phyloP scores from a whole-genome alignment of 768 basidiomycete genomes.

The Kwoniella dejecticola region DNA sequence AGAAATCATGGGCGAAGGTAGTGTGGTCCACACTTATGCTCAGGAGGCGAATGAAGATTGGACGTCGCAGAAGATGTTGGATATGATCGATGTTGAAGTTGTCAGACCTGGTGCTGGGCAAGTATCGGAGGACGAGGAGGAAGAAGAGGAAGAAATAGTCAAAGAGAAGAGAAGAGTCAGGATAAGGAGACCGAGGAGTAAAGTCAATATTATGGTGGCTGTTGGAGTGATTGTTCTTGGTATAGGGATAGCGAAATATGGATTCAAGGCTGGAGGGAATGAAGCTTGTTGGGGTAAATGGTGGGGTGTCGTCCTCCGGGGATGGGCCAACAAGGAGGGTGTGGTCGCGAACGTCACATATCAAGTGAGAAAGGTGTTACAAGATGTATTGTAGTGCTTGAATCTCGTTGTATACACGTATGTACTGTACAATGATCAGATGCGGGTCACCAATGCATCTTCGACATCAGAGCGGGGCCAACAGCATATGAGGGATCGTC shows the following conservation, averaged over 20 bases:
- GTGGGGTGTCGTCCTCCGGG: constrained; percentile 35
- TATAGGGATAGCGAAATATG: constrained; percentile 36
- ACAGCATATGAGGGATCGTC: neutral
- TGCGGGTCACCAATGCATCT: no score
- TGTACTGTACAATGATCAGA: no score
- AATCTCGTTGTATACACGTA: no score
- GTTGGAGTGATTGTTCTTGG: constrained; percentile 34
- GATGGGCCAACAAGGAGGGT: constrained; percentile 11
- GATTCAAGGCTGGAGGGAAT: constrained; percentile 24
- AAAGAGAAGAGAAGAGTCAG: neutral
- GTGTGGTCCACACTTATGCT: constrained; percentile 49
- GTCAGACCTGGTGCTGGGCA: constrained; percentile 27
- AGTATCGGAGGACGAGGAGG: constrained; percentile 32
- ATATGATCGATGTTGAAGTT: constrained; percentile 30
- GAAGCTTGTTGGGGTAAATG: constrained; percentile 33
- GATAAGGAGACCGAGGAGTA: constrained; percentile 23
- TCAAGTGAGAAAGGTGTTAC: no score
- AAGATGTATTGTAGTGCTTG: no score
- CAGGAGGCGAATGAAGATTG: constrained; percentile 19
- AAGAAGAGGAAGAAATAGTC: constrained; percentile 15
- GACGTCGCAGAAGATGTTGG: constrained; percentile 19
- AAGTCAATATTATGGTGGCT: constrained; percentile 30
- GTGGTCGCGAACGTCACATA: no score
- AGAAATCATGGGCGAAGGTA: constrained; percentile 51
- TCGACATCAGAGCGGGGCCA: neutral